Evolutionary conservation across 1,139 yeast species (phyloP), one percentile per base, ranked within the genome.

Genomic region (Scheffersomyces parashehatae): DNA sequence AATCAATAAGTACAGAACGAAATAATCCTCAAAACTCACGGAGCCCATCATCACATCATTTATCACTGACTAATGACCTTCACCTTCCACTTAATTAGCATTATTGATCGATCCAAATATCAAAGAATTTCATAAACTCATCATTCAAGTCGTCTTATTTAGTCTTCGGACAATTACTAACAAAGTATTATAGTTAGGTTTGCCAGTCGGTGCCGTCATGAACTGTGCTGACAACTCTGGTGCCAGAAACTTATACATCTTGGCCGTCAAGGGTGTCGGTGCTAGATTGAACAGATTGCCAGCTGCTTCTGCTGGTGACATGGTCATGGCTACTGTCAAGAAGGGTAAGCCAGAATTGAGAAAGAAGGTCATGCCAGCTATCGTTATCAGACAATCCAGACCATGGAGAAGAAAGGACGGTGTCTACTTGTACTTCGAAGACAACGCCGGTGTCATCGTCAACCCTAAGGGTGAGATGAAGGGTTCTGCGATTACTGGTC

Each of bases 401-500:
- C 95, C 99, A 66, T 95, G 99, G 99, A 91, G 99, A 91, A 89
- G 99, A 88, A 90, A 86, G 85, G 99, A 95, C 73, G 99, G 99
- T 88, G 88, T 90, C 69, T 95, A 77, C 90, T 89, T 95, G 76
- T 95, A 95, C 91, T 95, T 95, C 68, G 99, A 95, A 85, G 99
- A 95, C 82, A 95, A 95, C 73, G 99, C 99, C 60, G 99, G 99
- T 86, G 99, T 95, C 77, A 95, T 95, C 72, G 99, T 93, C 74
- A 95, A 95, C 82, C 99, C 99, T 74, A 95, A 95, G 93, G 99
- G 99, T 83, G 99, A 95, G 82, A 95, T 95, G 99, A 95, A 95
- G 85, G 99, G 99, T 80, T 95, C 99, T 64, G 99, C 99, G 70
- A 93, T 95, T 75, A 95, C 99, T 70, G 99, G 99, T 78, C 99